These are phyloP conservation scores for Linderniella brevidens DNA, from an alignment of 257 asterid genomes.

Conservation along the genomic window DNA sequence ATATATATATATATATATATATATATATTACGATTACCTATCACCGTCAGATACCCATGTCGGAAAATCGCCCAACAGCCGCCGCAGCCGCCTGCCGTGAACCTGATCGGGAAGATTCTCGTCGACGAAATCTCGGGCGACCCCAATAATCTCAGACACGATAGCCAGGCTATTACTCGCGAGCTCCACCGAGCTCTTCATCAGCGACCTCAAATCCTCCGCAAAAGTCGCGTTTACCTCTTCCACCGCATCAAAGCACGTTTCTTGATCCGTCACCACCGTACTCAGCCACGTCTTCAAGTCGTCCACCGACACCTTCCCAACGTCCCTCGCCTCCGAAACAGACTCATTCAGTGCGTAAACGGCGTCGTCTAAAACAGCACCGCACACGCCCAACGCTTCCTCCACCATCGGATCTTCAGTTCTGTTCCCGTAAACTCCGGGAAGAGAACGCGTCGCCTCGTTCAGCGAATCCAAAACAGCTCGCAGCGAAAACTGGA, in stretches of 20 bases:
- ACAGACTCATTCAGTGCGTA: slow-evolving; percentile 45
- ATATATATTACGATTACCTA: slow-evolving; percentile 10
- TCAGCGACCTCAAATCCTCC: slow-evolving; percentile 18
- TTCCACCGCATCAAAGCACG: slow-evolving; percentile 56
- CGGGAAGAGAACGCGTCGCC: slow-evolving; percentile 15
- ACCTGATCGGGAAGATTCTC: slow-evolving; percentile 25
- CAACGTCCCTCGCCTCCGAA: slow-evolving; percentile 7
- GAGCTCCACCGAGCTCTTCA: slow-evolving; percentile 46
- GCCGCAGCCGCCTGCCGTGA: slow-evolving; percentile 11
- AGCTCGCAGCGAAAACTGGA: slow-evolving; percentile 31
- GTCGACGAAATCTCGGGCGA: slow-evolving; percentile 28
- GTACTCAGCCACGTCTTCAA: slow-evolving; percentile 65
- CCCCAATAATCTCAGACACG: slow-evolving; percentile 23
- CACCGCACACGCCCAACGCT: slow-evolving; percentile 40
- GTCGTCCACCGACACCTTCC: background rate
- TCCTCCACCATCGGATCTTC: slow-evolving; percentile 13
- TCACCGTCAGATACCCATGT: slow-evolving; percentile 40
- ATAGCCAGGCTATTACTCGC: slow-evolving; percentile 75
- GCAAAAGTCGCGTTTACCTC: slow-evolving; percentile 40
- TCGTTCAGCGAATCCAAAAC: slow-evolving; percentile 20
- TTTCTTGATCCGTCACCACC: slow-evolving; percentile 46
- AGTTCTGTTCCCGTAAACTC: slow-evolving; percentile 14
- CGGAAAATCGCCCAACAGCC: slow-evolving; percentile 17
- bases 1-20: too few species aligned
- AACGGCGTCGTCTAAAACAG: slow-evolving; percentile 42